A percentile compares a stretch with the other conserved stretches of the same genome.
These are phyloP conservation scores for Meredithiella fracta DNA, from an alignment of 2,329 filamentous ascomycete species.

Conservation along the genomic window DNA sequence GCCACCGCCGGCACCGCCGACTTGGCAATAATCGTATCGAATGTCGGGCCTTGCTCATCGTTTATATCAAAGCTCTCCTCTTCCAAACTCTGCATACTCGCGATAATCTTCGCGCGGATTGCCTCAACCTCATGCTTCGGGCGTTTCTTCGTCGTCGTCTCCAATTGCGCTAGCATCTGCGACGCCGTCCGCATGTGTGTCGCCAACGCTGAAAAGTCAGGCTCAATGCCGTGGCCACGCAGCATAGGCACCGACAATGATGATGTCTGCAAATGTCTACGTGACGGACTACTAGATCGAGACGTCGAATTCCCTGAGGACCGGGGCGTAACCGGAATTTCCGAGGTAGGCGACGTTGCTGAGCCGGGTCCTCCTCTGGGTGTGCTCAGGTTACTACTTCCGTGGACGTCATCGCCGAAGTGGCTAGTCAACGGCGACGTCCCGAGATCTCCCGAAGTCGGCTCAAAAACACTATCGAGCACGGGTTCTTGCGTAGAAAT, in stretches of 20 bases:
- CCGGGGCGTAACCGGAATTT: constrained; percentile 42
- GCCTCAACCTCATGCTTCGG: constrained; percentile 67
- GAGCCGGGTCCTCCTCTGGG: constrained; percentile 34
- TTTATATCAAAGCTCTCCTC: constrained; percentile 70
- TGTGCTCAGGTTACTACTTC: not conserved
- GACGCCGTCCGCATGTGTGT: constrained; percentile 79
- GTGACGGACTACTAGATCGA: constrained; percentile 49
- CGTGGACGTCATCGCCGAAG: constrained; percentile 31
- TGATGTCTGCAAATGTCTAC: constrained; percentile 27
- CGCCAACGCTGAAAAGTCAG: constrained; percentile 66
- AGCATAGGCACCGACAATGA: constrained; percentile 23
- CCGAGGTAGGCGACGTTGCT: constrained; percentile 29
- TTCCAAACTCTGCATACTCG: constrained; percentile 75
- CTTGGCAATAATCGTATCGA: constrained; percentile 69
- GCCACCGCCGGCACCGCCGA: constrained; percentile 38
- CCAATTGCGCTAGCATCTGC: constrained; percentile 72
- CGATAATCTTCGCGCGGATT: constrained; percentile 73
- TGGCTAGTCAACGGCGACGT: constrained; percentile 53
- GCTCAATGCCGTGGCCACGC: constrained; percentile 44
- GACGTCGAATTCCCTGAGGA: constrained; percentile 54
- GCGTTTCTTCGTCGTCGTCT: constrained; percentile 63
- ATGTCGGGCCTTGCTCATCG: constrained; percentile 55
- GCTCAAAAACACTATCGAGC: constrained; percentile 67
- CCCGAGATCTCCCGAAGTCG: constrained; percentile 60
- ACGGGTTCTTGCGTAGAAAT: constrained; percentile 28